These are phyloP conservation scores for Trichoderma atroviride DNA, from an alignment of 2,329 filamentous ascomycete species.

Conservation along the genomic window DNA sequence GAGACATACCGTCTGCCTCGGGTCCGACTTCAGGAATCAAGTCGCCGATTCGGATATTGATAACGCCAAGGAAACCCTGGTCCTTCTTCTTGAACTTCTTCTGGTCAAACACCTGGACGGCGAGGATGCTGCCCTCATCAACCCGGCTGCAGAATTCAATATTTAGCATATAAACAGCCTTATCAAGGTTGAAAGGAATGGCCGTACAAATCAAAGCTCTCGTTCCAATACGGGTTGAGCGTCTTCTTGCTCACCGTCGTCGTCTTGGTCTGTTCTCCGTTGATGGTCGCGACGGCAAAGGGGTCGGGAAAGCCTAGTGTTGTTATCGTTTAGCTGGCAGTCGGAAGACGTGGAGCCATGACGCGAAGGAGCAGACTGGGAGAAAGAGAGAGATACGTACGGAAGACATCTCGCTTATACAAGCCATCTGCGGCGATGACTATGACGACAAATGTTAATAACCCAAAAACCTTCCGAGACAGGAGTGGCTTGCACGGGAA, in stretches of 20 bases:
- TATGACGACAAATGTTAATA: constrained; percentile 45
- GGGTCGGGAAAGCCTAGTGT: constrained; percentile 89
- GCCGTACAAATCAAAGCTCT: constrained; percentile 94
- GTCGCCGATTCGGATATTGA: constrained; percentile 94
- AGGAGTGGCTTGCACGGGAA: constrained; percentile 16
- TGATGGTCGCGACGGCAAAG: constrained; percentile 95
- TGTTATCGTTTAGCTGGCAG: constrained; percentile 32
- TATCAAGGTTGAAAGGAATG: constrained; percentile 13
- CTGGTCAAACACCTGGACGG: constrained; percentile 98
- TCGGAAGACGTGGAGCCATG: neutral
- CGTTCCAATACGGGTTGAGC: constrained; percentile 99
- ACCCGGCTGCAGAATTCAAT: constrained; percentile 64
- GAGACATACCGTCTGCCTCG: constrained; percentile 80
- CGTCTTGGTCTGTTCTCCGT: constrained; percentile 98
- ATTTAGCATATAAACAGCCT: neutral
- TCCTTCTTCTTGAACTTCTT: constrained; percentile 99
- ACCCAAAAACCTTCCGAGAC: neutral
- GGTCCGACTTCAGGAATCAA: constrained; percentile 82
- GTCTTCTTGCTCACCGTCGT: constrained; percentile 97
- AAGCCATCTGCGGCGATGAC: constrained; percentile 98
- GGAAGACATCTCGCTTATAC: constrained; percentile 98
- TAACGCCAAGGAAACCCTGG: constrained; percentile 95
- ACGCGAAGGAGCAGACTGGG: neutral
- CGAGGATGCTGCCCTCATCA: constrained; percentile 93
- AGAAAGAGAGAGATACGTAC: constrained; percentile 61